Base-by-base conservation (phyloP, 2,329 filamentous ascomycete species). In the Keithomyces neogunnii region DNA sequence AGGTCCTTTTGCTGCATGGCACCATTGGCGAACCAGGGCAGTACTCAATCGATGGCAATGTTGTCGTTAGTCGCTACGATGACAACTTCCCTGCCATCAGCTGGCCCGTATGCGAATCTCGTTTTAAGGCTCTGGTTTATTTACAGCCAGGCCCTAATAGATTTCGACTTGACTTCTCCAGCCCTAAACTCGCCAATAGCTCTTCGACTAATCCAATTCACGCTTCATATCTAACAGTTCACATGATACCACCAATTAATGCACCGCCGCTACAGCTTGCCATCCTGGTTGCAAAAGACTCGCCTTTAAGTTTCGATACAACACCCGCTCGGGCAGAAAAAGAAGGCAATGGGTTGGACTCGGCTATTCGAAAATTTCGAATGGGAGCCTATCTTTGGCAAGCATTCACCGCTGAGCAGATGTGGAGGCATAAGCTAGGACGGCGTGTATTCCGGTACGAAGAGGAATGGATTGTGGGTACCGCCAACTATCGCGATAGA, bases 381-480 rank as follows among this genome's bases (percentile, higher is more conserved):
- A 96, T 95, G 87, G 86, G 90, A 19, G 92, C 89, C 29, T 96
- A 97, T 65, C 75, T 97, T 11, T 97, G 93, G 91, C 93, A 99
- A 66, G 89, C 91, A 6, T 97, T 95, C 62, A 97, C 92, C 0
- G 89, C 89, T 5, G 93, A 99, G 66, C 91, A 97, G 66, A 97
- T 97, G 92, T 86, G 82, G 66, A 84, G 89, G 56, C 88, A 96
- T 65, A 88, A 86, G 54, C 82, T 97, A 58, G 90, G 91, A 8
- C 81, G 92, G 53, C 83, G 92, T 52, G 85, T 82, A 49, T 97
- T 96, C 67, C 80, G 91, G 43, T 91, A 95, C 56, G 93, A 97
- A 60, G 93, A 99, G 67, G 88, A 96, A 64, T 97, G 93, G 93
- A 88, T 88, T 54, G 82, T 83, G 3, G 91, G 91, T 6, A 88